These are phyloP conservation scores for Isabelozyma rhagii DNA, from an alignment of 805 yeast species.

Conservation along the genomic window DNA sequence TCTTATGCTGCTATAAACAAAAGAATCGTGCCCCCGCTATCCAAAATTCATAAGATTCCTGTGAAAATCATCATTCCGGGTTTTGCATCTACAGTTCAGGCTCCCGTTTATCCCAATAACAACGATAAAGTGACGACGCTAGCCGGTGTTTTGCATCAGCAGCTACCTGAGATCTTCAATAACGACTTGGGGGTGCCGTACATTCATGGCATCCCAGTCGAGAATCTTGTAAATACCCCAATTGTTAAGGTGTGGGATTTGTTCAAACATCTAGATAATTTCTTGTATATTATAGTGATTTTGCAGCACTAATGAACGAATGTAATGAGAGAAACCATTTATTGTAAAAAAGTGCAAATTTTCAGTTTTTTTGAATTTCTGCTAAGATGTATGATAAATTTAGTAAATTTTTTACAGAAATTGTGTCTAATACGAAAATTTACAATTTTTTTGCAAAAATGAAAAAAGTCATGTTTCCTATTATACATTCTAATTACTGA, in stretches of 20 bases:
- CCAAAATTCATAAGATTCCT: conserved; percentile 40
- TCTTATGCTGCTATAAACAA: conserved; percentile 21
- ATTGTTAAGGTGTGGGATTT: conserved; percentile 28
- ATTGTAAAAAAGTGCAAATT: background rate
- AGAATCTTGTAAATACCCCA: conserved; percentile 10
- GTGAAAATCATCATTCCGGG: conserved; percentile 45
- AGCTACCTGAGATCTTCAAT: conserved; percentile 10
- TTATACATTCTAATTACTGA: background rate
- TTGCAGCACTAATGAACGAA: background rate
- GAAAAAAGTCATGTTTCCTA: too few species aligned
- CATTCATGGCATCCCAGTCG: conserved; percentile 31
- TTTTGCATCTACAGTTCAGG: conserved; percentile 31
- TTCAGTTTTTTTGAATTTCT: background rate
- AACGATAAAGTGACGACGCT: conserved; percentile 7
- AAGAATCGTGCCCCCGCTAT: conserved; percentile 21
- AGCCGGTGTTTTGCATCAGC: conserved; percentile 6
- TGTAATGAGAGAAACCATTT: background rate
- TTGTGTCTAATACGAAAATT: too few species aligned
- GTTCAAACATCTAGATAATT: conserved; percentile 35
- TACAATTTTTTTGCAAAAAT: too few species aligned
- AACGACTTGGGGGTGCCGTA: conserved; percentile 9
- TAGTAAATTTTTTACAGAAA: background rate
- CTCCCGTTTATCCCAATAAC: conserved; percentile 9
- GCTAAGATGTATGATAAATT: too few species aligned
- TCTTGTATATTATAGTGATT: conserved; percentile 28